Conservation (phyloP, 495 filamentous ascomycete species). For the Penicillium longicatenatum region DNA sequence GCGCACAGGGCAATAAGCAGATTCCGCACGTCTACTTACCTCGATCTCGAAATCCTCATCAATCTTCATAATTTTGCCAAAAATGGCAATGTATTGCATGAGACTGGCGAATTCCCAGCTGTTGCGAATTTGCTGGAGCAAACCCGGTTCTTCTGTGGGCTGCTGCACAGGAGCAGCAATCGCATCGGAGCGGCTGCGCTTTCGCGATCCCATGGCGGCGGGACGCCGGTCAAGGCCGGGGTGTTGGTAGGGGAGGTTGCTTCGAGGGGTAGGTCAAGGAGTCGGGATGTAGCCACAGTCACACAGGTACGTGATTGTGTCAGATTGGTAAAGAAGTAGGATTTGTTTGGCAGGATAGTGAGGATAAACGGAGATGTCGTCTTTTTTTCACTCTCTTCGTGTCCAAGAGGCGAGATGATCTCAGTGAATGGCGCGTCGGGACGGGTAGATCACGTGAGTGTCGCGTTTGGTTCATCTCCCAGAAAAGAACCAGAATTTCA, state of each 20-base stretch:
- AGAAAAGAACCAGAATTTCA: neutral
- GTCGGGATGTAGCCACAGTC: conserved; percentile 1
- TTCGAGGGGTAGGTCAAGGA: conserved; percentile 9
- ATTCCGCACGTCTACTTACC: conserved; percentile 50
- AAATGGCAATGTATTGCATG: conserved; percentile 88
- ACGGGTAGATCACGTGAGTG: conserved; percentile 38
- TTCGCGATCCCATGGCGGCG: conserved; percentile 59
- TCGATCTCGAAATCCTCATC: conserved; percentile 85
- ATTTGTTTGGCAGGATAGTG: neutral
- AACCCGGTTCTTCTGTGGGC: conserved; percentile 48
- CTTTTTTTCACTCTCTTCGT: conserved; percentile 18
- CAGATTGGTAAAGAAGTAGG: neutral
- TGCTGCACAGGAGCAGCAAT: conserved; percentile 48
- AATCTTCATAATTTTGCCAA: conserved; percentile 85
- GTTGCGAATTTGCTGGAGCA: conserved; percentile 74
- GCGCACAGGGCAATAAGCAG: neutral
- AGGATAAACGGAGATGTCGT: conserved; percentile 5
- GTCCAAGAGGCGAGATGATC: conserved; percentile 38
- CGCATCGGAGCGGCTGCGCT: conserved; percentile 72
- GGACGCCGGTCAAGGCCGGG: conserved; percentile 34
- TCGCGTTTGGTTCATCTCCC: conserved; percentile 17
- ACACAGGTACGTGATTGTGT: neutral
- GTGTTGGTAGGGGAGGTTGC: conserved; percentile 5
- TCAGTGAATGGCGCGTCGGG: conserved; percentile 43
- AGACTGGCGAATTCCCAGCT: conserved; percentile 96